phyloP scores from a whole-genome alignment of 805 yeast species.

The Candida multigemmis region DNA sequence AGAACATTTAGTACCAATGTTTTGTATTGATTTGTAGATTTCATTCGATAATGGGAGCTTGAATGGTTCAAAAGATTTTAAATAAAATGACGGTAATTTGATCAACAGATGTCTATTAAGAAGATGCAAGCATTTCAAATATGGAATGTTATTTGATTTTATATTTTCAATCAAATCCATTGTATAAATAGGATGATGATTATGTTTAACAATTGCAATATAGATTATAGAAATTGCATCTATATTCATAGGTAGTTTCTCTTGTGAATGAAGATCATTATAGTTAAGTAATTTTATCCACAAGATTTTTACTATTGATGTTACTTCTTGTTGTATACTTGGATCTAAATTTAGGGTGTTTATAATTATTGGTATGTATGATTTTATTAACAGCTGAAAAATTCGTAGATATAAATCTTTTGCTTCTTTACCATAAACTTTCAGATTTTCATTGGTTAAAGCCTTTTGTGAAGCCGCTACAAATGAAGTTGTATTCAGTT shows the following conservation, averaged over 20 bases:
- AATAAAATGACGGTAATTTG: constrained; percentile 28
- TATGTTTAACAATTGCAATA: constrained; percentile 38
- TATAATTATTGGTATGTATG: no score
- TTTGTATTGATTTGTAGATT: constrained; percentile 14
- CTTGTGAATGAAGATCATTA: constrained; percentile 5
- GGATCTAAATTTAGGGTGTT: no score
- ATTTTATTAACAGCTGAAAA: constrained; percentile 41
- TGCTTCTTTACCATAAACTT: constrained; percentile 41
- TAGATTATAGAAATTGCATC: constrained; percentile 37
- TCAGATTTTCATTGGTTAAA: constrained; percentile 1
- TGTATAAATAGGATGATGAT: constrained; percentile 39
- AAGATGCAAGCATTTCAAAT: constrained; percentile 25
- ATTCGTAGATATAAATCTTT: constrained; percentile 33
- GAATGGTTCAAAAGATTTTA: constrained; percentile 29
- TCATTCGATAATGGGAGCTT: constrained; percentile 29
- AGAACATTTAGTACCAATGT: constrained; percentile 5
- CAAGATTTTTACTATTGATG: constrained; percentile 17
- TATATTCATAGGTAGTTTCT: constrained; percentile 11
- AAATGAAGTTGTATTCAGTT: constrained; percentile 20
- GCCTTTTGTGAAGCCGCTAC: constrained; percentile 4
- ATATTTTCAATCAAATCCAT: constrained; percentile 38
- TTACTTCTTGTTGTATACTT: constrained; percentile 4
- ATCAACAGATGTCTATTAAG: constrained; percentile 30
- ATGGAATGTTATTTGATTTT: constrained; percentile 39
- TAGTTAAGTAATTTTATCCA: constrained; percentile 18